Evolutionary conservation across 495 filamentous ascomycete species (phyloP).

Genomic region (Aspergillus steynii): DNA sequence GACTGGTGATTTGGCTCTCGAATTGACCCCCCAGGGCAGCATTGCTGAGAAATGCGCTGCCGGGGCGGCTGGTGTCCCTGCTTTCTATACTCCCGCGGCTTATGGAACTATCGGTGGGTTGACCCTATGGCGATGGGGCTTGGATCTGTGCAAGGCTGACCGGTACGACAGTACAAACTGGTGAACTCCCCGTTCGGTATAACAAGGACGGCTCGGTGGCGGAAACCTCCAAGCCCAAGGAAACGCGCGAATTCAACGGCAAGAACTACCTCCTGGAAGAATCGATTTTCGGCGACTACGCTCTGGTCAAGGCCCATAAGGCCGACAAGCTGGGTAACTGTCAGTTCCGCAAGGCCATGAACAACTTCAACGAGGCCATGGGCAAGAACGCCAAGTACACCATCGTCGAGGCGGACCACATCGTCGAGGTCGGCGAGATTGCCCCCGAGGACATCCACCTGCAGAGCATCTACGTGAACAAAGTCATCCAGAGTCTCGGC

Average conservation of each 20-base stretch:
- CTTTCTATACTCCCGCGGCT: constrained; percentile 87
- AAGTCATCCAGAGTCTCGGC: constrained; percentile 72
- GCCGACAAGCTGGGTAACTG: constrained; percentile 89
- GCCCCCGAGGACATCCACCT: constrained; percentile 74
- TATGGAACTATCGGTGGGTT: constrained; percentile 67
- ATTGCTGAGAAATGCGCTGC: constrained; percentile 83
- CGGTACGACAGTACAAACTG: constrained; percentile 61
- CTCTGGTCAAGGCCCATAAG: constrained; percentile 84
- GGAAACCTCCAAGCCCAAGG: constrained; percentile 71
- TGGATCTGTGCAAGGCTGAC: background rate
- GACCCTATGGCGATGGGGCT: background rate
- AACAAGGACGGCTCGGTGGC: constrained; percentile 75
- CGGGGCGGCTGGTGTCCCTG: constrained; percentile 82
- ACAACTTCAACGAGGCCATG: constrained; percentile 91
- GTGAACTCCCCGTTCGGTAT: constrained; percentile 79
- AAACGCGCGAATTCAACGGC: constrained; percentile 81
- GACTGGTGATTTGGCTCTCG: constrained; percentile 75
- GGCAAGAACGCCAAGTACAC: constrained; percentile 83
- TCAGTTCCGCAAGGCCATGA: constrained; percentile 79
- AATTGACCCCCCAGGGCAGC: constrained; percentile 85
- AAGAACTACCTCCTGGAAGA: constrained; percentile 84
- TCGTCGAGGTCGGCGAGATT: constrained; percentile 81
- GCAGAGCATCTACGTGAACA: constrained; percentile 85
- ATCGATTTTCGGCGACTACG: constrained; percentile 80
- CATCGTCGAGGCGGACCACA: constrained; percentile 86